Percentiles rank a stretch among this genome's conserved stretches.
Conservation (phyloP, 768 basidiomycete genomes). For the Hortiboletus flavorubellus region DNA sequence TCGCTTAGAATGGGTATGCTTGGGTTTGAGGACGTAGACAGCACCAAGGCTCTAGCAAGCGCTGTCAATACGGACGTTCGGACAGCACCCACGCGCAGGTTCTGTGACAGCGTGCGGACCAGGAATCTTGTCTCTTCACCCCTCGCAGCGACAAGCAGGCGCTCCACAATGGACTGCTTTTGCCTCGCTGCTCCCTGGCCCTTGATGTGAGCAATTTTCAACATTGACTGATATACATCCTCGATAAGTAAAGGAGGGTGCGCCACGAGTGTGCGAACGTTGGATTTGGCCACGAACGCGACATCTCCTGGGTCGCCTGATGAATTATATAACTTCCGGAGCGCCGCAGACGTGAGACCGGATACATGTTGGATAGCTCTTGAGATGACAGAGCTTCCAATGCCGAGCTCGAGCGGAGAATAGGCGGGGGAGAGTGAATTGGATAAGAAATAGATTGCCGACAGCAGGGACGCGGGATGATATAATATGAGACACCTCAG, state of each 20-base stretch:
- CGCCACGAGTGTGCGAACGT: conserved; percentile 67
- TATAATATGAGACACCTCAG: conserved; percentile 63
- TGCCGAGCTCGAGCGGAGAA: conserved; percentile 62
- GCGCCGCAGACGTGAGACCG: conserved; percentile 54
- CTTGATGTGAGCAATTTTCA: conserved; percentile 64
- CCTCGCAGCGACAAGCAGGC: conserved; percentile 74
- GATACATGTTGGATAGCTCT: conserved; percentile 72
- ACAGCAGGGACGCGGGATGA: conserved; percentile 66
- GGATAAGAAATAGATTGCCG: conserved; percentile 79
- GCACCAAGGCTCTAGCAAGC: conserved; percentile 72
- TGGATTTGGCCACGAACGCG: conserved; percentile 79
- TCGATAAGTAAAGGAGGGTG: conserved; percentile 64
- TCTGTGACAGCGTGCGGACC: conserved; percentile 67
- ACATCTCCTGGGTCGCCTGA: conserved; percentile 87
- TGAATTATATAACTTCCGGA: conserved; percentile 64
- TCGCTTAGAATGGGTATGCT: conserved; percentile 12
- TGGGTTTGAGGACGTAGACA: conserved; percentile 43
- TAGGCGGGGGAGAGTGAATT: conserved; percentile 79
- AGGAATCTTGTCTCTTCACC: conserved; percentile 90
- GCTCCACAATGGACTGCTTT: conserved; percentile 77
- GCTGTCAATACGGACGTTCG: conserved; percentile 78
- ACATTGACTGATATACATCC: conserved; percentile 62
- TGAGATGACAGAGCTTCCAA: conserved; percentile 65
- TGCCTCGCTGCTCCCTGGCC: conserved; percentile 73
- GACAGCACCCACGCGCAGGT: conserved; percentile 86